These are phyloP conservation scores for Phytophthora foliorum DNA, from an alignment of 352 stramenopile species.

Conservation along the genomic window DNA sequence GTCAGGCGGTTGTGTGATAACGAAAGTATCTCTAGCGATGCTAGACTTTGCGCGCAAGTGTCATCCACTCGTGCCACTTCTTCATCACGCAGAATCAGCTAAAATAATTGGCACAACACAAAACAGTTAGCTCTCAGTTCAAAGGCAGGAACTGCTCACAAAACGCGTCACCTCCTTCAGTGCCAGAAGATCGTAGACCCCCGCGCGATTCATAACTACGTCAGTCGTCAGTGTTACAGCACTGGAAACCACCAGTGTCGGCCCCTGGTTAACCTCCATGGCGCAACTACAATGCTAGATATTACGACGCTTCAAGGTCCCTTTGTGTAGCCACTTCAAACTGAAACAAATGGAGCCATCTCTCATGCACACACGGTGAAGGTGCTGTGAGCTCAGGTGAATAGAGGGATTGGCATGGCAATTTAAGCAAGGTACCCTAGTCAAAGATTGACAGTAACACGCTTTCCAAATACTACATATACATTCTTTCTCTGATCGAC, in stretches of 20 bases:
- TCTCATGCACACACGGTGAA: too few relatives aligned
- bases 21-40: slow-evolving; percentile 81
- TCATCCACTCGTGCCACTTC: slow-evolving; percentile 55
- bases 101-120: background rate
- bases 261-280: slow-evolving; percentile 13
- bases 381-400: too few relatives aligned
- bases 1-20: slow-evolving; percentile 81
- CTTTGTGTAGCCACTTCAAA: slow-evolving; percentile 31
- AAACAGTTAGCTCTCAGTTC: background rate
- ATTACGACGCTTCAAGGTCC: slow-evolving; percentile 51
- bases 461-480: too few relatives aligned
- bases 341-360: slow-evolving; percentile 34
- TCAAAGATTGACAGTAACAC: too few relatives aligned
- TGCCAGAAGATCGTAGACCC: slow-evolving; percentile 66
- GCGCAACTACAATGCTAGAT: background rate
- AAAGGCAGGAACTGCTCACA: background rate
- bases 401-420: too few relatives aligned
- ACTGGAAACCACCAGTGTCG: background rate
- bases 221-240: slow-evolving; percentile 48
- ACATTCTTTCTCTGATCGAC: too few relatives aligned
- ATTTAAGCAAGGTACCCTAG: too few relatives aligned
- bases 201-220: slow-evolving; percentile 64
- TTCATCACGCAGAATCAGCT: slow-evolving; percentile 86
- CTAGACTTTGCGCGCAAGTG: slow-evolving; percentile 63
- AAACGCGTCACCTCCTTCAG: slow-evolving; percentile 65